Evolutionary conservation across 129 eudicot species (phyloP), one percentile per base, ranked within the genome.

Genomic region (Cynara cardunculus): DNA sequence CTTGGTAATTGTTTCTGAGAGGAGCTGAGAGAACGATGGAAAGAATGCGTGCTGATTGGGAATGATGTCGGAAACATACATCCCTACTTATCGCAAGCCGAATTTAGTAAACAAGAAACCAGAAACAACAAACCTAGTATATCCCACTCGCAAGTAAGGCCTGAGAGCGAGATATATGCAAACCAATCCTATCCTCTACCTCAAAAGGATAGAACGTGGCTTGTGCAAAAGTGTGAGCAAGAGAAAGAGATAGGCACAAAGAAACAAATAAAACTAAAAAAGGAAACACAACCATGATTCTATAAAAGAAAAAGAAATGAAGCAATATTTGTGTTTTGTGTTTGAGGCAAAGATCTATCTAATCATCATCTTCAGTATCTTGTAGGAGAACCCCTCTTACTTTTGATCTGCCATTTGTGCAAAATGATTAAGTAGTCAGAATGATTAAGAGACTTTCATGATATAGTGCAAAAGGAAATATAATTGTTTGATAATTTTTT

Each of bases 341-440:
- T 2, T 31, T 69, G 75, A 34, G 7, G 39, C 1, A 34, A 9
- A 34, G 9, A 34, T 34, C 39, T 34, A 34, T 34, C 39, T 34
- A 34, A 34, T 71, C 78, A 78, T 85, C 94, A 76, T 88, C 97
- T 83, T 92, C 93, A 44, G 86, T 84, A 66, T 92, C 93, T 71
- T 82, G 85, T 75, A 92, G 78, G 74, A 92, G 82, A 70, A 65
- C 97, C 59, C 97, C 97, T 83, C 95, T 81, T 26, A 88, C 93
- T 75, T 88, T 92, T 34, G 93, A 84, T 86, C 97, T 92, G 89
- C 85, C 53, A 87, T 44, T 79, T 11, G 7, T 21, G 10, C 7
- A 75, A 13, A 75, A 46, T 75, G 69, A n/a, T 16, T 83, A 26
- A 80, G 25, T 8, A 37, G 39, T 75, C 28, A 35, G n/a, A n/a